Conservation (phyloP, 1,284 basidiomycete genomes). For the Meripilus lineatus region DNA sequence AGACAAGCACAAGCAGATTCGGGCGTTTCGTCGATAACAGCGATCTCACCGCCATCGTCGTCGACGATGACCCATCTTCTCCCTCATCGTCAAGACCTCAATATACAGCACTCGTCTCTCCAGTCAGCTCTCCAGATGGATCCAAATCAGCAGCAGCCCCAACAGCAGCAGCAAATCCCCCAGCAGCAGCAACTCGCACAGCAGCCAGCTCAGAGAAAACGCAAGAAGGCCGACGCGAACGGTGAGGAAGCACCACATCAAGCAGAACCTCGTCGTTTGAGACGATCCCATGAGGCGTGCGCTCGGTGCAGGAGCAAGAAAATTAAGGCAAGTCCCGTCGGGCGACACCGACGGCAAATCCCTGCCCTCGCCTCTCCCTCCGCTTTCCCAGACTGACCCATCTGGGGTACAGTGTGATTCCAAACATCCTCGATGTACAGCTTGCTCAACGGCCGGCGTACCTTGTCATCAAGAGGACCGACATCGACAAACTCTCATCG, state of each 20-base stretch:
- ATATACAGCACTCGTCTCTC: conserved; percentile 38
- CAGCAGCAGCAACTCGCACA: conserved; percentile 30
- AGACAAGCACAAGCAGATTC: no score
- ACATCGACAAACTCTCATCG: conserved; percentile 77
- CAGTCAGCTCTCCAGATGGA: conserved; percentile 65
- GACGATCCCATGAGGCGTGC: conserved; percentile 84
- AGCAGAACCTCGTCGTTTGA: conserved; percentile 69
- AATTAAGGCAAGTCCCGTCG: conserved; percentile 88
- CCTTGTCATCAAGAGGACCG: conserved; percentile 80
- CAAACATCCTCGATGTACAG: conserved; percentile 77
- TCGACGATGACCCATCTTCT: conserved; percentile 41
- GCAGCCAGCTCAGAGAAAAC: conserved; percentile 36
- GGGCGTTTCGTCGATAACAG: no score
- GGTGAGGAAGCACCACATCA: conserved; percentile 48
- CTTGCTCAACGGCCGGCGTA: conserved; percentile 72
- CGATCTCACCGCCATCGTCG: conserved; percentile 16
- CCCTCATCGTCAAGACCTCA: conserved; percentile 40
- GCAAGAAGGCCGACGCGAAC: conserved; percentile 51
- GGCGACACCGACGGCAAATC: conserved; percentile 79
- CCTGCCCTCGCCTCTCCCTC: conserved; percentile 38
- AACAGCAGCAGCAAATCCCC: conserved; percentile 30
- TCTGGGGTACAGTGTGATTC: conserved; percentile 65
- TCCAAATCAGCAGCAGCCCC: conserved; percentile 46
- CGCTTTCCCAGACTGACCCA: conserved; percentile 20
- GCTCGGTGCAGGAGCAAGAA: conserved; percentile 86